A percentile compares a stretch with the other conserved stretches of the same genome.
Conservation (phyloP, 306 rosid species). For the Myrica gale region DNA sequence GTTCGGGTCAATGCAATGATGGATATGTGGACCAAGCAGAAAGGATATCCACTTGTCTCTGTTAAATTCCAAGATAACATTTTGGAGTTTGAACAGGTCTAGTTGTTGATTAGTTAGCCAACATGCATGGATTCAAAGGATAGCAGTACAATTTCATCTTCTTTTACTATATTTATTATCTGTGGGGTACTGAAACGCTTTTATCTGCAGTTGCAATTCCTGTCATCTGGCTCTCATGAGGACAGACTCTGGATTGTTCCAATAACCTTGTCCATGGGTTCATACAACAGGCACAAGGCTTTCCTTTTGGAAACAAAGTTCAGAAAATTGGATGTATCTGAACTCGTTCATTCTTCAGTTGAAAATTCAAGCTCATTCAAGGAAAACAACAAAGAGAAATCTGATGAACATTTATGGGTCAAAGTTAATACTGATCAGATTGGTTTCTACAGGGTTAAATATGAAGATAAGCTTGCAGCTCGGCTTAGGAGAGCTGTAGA, state of each 20-base stretch:
- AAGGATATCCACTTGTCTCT: slow-evolving; percentile 62
- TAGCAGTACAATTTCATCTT: neutral
- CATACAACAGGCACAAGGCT: slow-evolving; percentile 37
- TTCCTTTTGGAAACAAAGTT: slow-evolving; percentile 45
- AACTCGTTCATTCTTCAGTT: slow-evolving; percentile 26
- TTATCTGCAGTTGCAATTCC: slow-evolving; percentile 54
- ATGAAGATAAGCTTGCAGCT: slow-evolving; percentile 52
- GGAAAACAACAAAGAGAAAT: slow-evolving; percentile 22
- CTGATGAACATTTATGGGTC: slow-evolving; percentile 44
- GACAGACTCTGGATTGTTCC: slow-evolving; percentile 60
- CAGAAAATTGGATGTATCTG: slow-evolving; percentile 45
- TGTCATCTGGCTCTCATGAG: slow-evolving; percentile 39
- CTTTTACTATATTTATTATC: slow-evolving; percentile 1
- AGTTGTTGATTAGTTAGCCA: slow-evolving; percentile 12
- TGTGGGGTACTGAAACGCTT: slow-evolving; percentile 19
- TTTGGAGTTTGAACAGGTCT: slow-evolving; percentile 60
- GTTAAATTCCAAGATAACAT: slow-evolving; percentile 38
- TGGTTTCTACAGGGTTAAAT: slow-evolving; percentile 64
- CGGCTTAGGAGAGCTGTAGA: slow-evolving; percentile 48
- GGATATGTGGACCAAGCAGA: slow-evolving; percentile 59
- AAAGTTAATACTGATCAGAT: slow-evolving; percentile 53
- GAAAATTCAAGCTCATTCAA: slow-evolving; percentile 17
- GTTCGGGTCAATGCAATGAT: slow-evolving; percentile 46
- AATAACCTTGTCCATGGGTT: slow-evolving; percentile 49
- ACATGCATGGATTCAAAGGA: neutral